Percentiles rank a stretch among this genome's conserved stretches.
phyloP scores from a whole-genome alignment of 768 basidiomycete species.

The Mycena metata region DNA sequence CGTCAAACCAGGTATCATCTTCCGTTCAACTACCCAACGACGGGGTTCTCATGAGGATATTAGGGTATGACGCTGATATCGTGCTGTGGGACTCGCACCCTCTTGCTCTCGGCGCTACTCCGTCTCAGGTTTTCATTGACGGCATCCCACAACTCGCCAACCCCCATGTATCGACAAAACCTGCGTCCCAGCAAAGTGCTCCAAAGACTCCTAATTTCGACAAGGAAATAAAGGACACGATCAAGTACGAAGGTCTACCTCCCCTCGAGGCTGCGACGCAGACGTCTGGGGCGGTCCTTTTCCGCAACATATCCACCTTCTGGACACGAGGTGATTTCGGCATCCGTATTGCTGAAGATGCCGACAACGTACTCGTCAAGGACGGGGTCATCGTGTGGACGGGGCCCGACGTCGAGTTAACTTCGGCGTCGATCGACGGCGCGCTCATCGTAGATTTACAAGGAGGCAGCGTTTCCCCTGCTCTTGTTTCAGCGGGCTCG shows the following conservation, averaged over 20 bases:
- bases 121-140: conserved; percentile 87
- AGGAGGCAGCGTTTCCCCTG: conserved; percentile 53
- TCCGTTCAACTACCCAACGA: neutral
- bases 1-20: conserved; percentile 62
- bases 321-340: conserved; percentile 21
- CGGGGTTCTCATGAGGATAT: neutral
- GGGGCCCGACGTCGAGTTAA: conserved; percentile 51
- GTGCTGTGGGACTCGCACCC: conserved; percentile 87
- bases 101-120: conserved; percentile 81
- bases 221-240: conserved; percentile 64
- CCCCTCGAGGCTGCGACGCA: conserved; percentile 63
- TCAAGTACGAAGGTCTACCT: conserved; percentile 75
- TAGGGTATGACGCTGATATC: conserved; percentile 82
- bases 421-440: conserved; percentile 36
- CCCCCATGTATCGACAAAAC: conserved; percentile 65
- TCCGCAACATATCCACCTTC: conserved; percentile 67
- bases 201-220: conserved; percentile 73
- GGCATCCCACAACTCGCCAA: conserved; percentile 78
- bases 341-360: neutral
- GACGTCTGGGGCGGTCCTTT: conserved; percentile 61
- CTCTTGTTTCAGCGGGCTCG: conserved; percentile 74
- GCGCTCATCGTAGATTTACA: conserved; percentile 42
- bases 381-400: conserved; percentile 61
- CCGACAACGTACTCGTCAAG: conserved; percentile 58
- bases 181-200: conserved; percentile 62